Evolutionary conservation across 352 stramenopile species (phyloP), one percentile per base, ranked within the genome.

Genomic region (Globisporangium barbulae): DNA sequence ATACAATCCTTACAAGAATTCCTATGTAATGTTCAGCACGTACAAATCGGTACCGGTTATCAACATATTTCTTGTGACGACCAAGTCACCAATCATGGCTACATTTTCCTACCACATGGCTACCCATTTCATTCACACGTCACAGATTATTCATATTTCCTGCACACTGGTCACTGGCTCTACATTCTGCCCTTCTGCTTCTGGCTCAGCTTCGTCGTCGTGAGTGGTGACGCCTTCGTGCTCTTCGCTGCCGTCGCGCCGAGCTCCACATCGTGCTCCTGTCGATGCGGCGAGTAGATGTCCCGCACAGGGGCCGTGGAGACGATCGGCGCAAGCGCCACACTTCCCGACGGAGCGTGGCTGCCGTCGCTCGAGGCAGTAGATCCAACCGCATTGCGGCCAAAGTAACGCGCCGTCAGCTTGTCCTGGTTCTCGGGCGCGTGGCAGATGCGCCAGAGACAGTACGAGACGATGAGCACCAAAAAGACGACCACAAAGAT

Each of bases 361-460:
- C 22, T 10, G 10, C 9, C 22, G 19, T 13, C 62, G 39, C 28
- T 35, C 2, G 22, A 10, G 21, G n/a, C 30, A 9, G 48, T 17
- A 28, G 8, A 28, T 6, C n/a, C 50, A 55, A 21, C 1, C 44
- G 9, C 19, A 21, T 60, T 63, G 15, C 33, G 47, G 5, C 64
- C 64, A 60, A 74, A 74, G 54, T 71, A 54, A 0, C 42, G 58
- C 42, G 65, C 30, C 22, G 75, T 71, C 35, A 80, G 65, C 28
- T 75, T 77, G 66, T 91, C 82, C 50, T 86, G 82, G 60, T 91
- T 88, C 52, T 91, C 83, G 0, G 83, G 83, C 3, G 83, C 77
- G 54, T 73, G 72, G 30, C 63, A 78, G 15, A 86, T 53, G n/a
- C 80, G 78, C 72, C 78, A 90, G 15, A 81, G 58, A 49, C 78